Conservation (phyloP, 2,329 filamentous ascomycete species). For the Colletotrichum sp. region DNA sequence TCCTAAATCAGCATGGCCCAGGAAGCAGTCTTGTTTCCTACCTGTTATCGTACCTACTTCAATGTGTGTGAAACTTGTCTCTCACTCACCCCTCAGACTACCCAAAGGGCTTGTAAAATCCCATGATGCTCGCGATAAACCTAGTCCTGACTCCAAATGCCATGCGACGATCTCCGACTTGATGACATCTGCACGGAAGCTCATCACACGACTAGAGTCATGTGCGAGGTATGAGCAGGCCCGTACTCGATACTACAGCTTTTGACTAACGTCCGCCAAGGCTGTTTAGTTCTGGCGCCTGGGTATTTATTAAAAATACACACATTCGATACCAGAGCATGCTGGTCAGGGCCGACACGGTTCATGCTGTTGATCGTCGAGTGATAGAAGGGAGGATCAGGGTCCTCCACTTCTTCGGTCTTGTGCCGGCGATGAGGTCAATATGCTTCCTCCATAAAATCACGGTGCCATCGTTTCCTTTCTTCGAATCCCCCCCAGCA, state of each 20-base stretch:
- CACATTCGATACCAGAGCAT: background rate
- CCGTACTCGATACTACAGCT: rapidly evolving
- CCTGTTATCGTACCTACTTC: rapidly evolving
- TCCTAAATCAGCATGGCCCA: background rate
- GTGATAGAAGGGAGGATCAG: rapidly evolving
- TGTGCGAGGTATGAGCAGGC: background rate
- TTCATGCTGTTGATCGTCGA: rapidly evolving
- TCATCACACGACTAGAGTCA: background rate
- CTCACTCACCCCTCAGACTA: background rate
- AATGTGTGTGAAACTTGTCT: background rate
- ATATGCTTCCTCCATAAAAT: rapidly evolving
- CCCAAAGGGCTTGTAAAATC: background rate
- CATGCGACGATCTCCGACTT: background rate
- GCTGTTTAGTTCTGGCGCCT: rapidly evolving
- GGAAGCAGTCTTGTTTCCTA: background rate
- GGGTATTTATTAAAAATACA: background rate
- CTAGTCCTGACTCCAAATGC: background rate
- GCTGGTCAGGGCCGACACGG: rapidly evolving
- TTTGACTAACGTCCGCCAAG: background rate
- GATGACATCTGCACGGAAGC: background rate
- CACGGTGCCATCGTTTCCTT: background rate
- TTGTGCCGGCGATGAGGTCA: rapidly evolving
- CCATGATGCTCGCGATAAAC: background rate
- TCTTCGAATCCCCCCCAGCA: background rate
- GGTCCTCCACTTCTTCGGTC: rapidly evolving